These are phyloP conservation scores for Dorcoceras hygrometricum DNA, from an alignment of 257 asterid species.

Conservation along the genomic window DNA sequence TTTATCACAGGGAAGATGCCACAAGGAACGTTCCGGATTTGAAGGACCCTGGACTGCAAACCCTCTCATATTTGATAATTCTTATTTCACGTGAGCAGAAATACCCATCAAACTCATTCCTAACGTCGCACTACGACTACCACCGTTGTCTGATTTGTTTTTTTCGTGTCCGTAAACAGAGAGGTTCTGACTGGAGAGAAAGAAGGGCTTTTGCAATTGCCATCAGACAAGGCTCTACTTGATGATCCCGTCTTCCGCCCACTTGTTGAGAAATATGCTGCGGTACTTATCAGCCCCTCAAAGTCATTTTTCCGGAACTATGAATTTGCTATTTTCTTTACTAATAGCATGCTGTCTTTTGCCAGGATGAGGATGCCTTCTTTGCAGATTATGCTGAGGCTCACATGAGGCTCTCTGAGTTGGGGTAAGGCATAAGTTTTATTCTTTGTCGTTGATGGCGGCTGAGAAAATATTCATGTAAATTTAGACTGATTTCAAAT, in stretches of 20 bases:
- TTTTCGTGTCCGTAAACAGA: constrained; percentile 27
- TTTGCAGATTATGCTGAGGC: constrained; percentile 61
- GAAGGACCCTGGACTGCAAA: constrained; percentile 88
- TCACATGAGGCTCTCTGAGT: constrained; percentile 73
- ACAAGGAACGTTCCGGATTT: constrained; percentile 85
- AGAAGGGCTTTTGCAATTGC: constrained; percentile 72
- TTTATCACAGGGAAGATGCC: constrained; percentile 69
- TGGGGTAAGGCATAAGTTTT: constrained; percentile 52
- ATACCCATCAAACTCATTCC: background rate
- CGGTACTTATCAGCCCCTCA: constrained; percentile 31
- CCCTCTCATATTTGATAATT: constrained; percentile 76
- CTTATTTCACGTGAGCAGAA: constrained; percentile 60
- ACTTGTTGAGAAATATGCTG: constrained; percentile 71
- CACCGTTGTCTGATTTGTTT: background rate
- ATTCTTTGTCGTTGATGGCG: background rate
- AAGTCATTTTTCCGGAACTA: background rate
- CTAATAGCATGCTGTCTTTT: background rate
- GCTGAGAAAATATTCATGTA: background rate
- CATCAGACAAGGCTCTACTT: constrained; percentile 76
- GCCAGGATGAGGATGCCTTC: constrained; percentile 83
- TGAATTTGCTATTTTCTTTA: background rate
- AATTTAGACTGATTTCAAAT: background rate
- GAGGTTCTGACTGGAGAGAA: constrained; percentile 76
- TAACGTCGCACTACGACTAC: background rate
- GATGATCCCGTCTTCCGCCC: constrained; percentile 65